Base-by-base conservation (phyloP, 2,329 filamentous ascomycete genomes). In the Ceratocystis colombiana region DNA sequence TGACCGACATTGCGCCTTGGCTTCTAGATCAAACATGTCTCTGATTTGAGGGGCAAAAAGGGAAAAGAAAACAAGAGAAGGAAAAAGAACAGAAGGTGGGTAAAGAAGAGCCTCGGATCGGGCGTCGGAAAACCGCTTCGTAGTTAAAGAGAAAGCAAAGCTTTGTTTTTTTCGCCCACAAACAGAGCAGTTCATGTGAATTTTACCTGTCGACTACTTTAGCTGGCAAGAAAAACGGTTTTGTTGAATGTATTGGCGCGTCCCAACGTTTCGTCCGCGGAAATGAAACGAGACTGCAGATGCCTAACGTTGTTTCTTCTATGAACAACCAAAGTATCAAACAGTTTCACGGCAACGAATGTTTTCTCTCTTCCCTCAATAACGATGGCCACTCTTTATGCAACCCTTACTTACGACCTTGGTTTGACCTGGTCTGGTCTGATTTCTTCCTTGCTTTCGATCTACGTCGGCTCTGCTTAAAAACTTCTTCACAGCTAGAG, bases 1-100 rank as follows among this genome's bases (percentile, higher is more conserved):
- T 59, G 55, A 59, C 55, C 55, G 55, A 59, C 55, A 59, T 59
- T 59, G 15, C 33, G 55, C 55, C 55, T 59, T 59, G 53, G 53
- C 53, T 57, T 33, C 28, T 57, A 30, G 53, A 15, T 12, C 53
- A 57, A 57, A n/a, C 30, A 12, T 57, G 28, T 17, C 53, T 30
- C 17, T 22, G 53, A 41, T 57, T 28, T 59, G 5, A 30, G 55
- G 33, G 25, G 55, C 55, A 20, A 59, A 37, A 59, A 59, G 12
- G 7, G 20, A 15, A 55, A 55, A 25, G 12, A 28, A 55, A 7
- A 15, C 5, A 22, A 55, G 37, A 59, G 28, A 59, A 15, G n/a
- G 7, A 30, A 37, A 59, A n/a, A 59, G 20, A 57, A 30, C 10
- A 33, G 15, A 57, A 8, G 22, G 25, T 17, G 30, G 12, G 15